These are phyloP conservation scores for Arthrobotrys pseudoclavata DNA, from an alignment of 2,329 filamentous ascomycete species.

Conservation along the genomic window DNA sequence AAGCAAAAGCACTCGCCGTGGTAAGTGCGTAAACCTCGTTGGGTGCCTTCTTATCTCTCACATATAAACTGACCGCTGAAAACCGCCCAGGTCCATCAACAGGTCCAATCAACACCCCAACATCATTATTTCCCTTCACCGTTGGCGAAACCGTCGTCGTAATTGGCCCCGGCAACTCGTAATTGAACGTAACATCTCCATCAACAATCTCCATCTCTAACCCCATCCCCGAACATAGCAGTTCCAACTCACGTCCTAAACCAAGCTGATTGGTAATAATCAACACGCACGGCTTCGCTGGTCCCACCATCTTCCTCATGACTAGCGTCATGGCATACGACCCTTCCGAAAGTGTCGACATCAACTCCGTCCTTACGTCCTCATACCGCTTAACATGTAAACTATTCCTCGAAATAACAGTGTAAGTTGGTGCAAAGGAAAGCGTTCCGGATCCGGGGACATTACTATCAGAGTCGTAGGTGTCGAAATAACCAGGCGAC, in stretches of 20 bases:
- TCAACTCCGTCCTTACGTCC: conserved; percentile 38
- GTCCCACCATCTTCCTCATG: conserved; percentile 22
- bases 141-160: neutral
- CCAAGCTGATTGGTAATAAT: conserved; percentile 40
- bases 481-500: conserved; percentile 42
- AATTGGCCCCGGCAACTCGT: conserved; percentile 41
- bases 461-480: conserved; percentile 51
- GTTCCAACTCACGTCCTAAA: conserved; percentile 21
- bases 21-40: conserved; percentile 43
- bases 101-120: conserved; percentile 49
- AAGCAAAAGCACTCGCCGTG: conserved; percentile 43
- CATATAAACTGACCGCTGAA: conserved; percentile 38
- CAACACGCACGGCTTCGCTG: conserved; percentile 42
- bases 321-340: conserved; percentile 54
- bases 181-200: conserved; percentile 53
- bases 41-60: conserved; percentile 32
- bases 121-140: conserved; percentile 24
- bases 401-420: conserved; percentile 48
- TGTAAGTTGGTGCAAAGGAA: conserved; percentile 48
- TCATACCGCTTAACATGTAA: conserved; percentile 38
- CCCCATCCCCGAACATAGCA: conserved; percentile 40
- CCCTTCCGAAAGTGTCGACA: conserved; percentile 18
- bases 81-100: conserved; percentile 46
- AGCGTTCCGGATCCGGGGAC: conserved; percentile 51
- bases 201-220: conserved; percentile 47